Evolutionary conservation across 805 yeast species (phyloP), one percentile per base, ranked within the genome.

Genomic region (Candida morakotiae): DNA sequence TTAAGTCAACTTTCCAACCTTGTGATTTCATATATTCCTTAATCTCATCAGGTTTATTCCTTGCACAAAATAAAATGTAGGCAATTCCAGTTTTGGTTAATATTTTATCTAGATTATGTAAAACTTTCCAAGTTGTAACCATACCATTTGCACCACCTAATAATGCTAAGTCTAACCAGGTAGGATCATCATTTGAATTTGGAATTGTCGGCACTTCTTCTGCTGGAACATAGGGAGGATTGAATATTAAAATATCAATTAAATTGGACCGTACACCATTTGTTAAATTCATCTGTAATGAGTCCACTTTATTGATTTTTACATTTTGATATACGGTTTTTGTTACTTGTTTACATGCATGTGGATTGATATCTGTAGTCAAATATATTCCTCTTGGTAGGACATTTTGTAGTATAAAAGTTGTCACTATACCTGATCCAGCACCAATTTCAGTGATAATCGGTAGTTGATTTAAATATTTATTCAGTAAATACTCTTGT

Each of bases 171-270:
- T 91, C 96, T 0, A 93, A 67, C 96, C 97, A 88, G 11, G 67
- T 65, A 21, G 71, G 69, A 14, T 75, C 79, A 8, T 69, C 74
- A 6, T 34, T 40, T 2, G 49, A 30, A 1, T 40, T 42, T 0
- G 93, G 93, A 1, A 74, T 47, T 0, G 45, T 52, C 0, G 98
- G 97, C 0, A 87, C 83, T 0, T 51, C 53, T 41, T 80, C 88
- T 1, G 91, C 86, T 0, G 98, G 98, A 1, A 93, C 98, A 54
- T 93, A 93, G 0, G 98, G 98, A 0, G 98, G 98, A 52, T 93
- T 93, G 61, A 93, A 93, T 1, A 93, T 68, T 16, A 93, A 62
- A 1, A 91, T 40, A 51, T 93, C 98, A 1, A 88, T 70, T 4
- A 61, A 35, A 2, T 68, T 47, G 0, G 52, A 51, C 9, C 73